Base-by-base conservation (phyloP, 192 early-diverging fungal species). In the Pilaira anomala region DNA sequence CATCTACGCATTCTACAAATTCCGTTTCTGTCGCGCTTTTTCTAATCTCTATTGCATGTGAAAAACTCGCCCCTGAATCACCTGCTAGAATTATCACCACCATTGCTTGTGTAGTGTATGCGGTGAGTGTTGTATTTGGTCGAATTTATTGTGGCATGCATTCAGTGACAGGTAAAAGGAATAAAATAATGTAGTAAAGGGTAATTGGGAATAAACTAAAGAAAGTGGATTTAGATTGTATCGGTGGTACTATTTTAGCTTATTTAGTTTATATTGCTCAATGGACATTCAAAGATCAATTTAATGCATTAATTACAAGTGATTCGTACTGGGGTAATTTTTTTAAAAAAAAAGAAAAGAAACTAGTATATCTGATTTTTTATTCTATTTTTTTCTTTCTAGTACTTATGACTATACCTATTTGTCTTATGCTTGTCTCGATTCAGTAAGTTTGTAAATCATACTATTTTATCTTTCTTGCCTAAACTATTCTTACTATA, bases 121-220 rank as follows among this genome's bases (percentile, higher is more conserved):
- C 80, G 13, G 30, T 77, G 28, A 76, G 82, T 36, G 88, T 97
- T 30, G 80, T 86, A 5, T 63, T 84, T 67, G 89, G 90, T 19
- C 78, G 94, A 25, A 73, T 97, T 8, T 88, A 94, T 66, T 93
- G 88, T 66, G 94, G 93, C 3, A 90, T 97, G 84, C 94, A 97
- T 78, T 87, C 85, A 3, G 73, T 92, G 40, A 80, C 90, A 39
- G 75, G 67, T 73, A 63, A 39, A 42, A 42, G 3, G 11, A n/a
- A n/a, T n/a, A n/a, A n/a, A n/a, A n/a, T n/a, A 29, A 29, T n/a
- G 25, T 24, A 53, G 25, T 28, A 30, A 30, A 30, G 16, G 11
- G n/a, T n/a, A n/a, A n/a, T n/a, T n/a, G n/a, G n/a, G n/a, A n/a
- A 21, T 26, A 21, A 25, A 7, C 25, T 26, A 26, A 30, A 52